These are phyloP conservation scores for Lizanozyma gosingica DNA, from an alignment of 1,139 yeast genomes.

Conservation along the genomic window DNA sequence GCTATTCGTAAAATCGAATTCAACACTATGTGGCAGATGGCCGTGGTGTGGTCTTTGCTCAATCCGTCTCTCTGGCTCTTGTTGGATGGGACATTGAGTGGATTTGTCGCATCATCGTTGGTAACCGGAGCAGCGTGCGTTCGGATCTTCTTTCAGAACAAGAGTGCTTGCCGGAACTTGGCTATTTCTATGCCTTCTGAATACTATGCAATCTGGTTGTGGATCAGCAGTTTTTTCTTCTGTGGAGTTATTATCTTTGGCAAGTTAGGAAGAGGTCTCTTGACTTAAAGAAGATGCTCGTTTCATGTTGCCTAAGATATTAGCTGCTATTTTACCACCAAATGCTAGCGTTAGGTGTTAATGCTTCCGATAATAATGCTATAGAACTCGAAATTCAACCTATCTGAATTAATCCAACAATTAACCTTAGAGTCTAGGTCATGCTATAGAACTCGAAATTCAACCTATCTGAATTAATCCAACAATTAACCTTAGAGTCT, in stretches of 20 bases:
- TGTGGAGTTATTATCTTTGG: conserved; percentile 66
- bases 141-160: conserved; percentile 22
- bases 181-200: conserved; percentile 9
- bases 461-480: no score
- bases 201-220: conserved; percentile 32
- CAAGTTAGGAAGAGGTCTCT: conserved; percentile 45
- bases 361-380: no score
- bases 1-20: conserved; percentile 78
- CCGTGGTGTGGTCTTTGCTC: conserved; percentile 64
- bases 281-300: background rate
- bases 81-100: conserved; percentile 66
- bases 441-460: no score
- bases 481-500: no score
- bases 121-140: conserved; percentile 34
- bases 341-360: no score
- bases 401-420: no score
- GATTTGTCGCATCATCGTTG: conserved; percentile 42
- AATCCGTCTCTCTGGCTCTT: conserved; percentile 77
- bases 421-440: no score
- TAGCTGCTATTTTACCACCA: no score
- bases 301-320: no score
- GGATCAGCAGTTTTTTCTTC: conserved; percentile 57
- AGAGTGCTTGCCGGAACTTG: background rate
- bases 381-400: no score
- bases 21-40: conserved; percentile 69